Evolutionary conservation across 1,284 basidiomycete genomes (phyloP), one percentile per base, ranked within the genome.

Genomic region (Ustilago esculenta): DNA sequence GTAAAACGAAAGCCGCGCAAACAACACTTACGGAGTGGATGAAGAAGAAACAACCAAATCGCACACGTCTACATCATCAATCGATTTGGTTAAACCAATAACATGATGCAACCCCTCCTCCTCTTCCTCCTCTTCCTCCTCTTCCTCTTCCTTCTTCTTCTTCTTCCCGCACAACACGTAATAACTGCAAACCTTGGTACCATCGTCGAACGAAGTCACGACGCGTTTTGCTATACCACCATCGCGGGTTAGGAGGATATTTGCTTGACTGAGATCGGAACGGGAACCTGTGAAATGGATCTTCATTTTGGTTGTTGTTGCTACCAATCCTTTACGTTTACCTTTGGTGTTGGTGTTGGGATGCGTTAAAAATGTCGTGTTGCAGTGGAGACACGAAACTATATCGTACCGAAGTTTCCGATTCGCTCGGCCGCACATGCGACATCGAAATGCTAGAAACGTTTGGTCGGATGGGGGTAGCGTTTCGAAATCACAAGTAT

Each of bases 211-310:
- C 15, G 50, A 47, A 20, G 47, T 37, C 1, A 53, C 45, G 2
- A 29, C 24, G 18, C 61, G 55, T 5, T 46, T 29, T 11, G 47
- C 44, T 7, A 65, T 10, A 21, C 20, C n/a, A n/a, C n/a, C 42
- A 34, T 58, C 39, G 5, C 37, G 5, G 14, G 50, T 39, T 42
- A 65, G 24, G 0, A 58, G 27, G 17, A 65, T n/a, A n/a, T 58
- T 58, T 12, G 51, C 51, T 21, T 54, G 46, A 12, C 61, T 55
- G 7, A 65, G 61, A 27, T 54, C 55, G 39, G 55, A 58, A 18
- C 55, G 51, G 20, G 50, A 18, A 6, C 51, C 55, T 14, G 42
- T 50, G 24, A 46, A 65, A 14, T n/a, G 27, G 5, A 65, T 32
- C 29, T 58, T 39, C 46, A 58, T 46, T 34, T 58, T 58, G 30